Base-by-base conservation (phyloP, 2,329 filamentous ascomycete genomes). In the Nemania abortiva region DNA sequence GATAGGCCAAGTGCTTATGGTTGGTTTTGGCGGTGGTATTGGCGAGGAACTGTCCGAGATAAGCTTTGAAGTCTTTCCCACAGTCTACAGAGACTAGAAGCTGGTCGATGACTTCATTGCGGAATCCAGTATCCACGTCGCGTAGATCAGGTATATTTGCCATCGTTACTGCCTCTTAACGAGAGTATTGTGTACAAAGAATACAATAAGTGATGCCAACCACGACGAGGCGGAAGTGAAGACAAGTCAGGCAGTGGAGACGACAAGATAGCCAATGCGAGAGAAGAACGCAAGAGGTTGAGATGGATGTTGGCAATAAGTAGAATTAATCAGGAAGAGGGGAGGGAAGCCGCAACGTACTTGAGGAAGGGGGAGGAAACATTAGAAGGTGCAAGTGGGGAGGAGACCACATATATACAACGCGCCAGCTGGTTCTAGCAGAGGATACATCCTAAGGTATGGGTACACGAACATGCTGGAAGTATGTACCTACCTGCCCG, bases 1-100 rank as follows among this genome's bases (percentile, higher is more conserved):
- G 56, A 18, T 60, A 60, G 6, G 64, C 68, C 55, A 70, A 20
- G 27, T 64, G 15, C 11, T 67, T 67, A 29, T 61, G 50, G 47
- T 67, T 61, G 31, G 34, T 27, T 22, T 54, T 10, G 2, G 55
- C 22, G 13, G 68, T 67, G 15, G 64, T 49, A 10, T 10, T 37
- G 10, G 9, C 3, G 15, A 70, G 56, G 34, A 67, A 70, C 4
- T 61, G 55, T 4, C 47, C 31, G 27, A 69, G 27, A 15, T 56
- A 61, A 24, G n/a, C 29, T 45, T 65, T 64, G 9, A 64, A 6
- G 24, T 53, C 6, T 6, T 67, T 18, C 6, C 13, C 2, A 3
- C 49, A 61, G 29, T 47, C 64, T 15, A 65, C 27, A 13, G 55
- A 57, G 5, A 49, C 42, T 1, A 67, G 31, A 11, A 70, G 64